These are phyloP conservation scores for Fusarium mexicanum DNA, from an alignment of 2,329 filamentous ascomycete species.

Conservation along the genomic window DNA sequence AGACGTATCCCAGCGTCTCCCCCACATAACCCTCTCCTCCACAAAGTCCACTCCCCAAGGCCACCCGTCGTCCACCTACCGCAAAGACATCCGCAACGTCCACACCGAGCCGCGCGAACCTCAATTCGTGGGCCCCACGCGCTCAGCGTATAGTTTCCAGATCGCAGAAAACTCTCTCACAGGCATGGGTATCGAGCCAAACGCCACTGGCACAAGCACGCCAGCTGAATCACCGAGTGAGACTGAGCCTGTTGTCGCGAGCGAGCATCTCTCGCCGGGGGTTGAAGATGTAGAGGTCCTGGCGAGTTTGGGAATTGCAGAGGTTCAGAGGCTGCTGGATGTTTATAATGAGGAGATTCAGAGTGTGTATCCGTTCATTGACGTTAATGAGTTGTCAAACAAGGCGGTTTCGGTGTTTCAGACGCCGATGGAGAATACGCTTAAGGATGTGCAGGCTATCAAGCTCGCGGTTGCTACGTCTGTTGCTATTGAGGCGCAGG, in stretches of 20 bases:
- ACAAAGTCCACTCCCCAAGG: conserved; percentile 4
- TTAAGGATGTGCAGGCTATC: conserved; percentile 4
- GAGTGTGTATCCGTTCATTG: conserved; percentile 3
- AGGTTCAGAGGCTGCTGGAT: neutral
- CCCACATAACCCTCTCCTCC: neutral
- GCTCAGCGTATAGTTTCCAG: conserved; percentile 14
- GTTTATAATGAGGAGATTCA: neutral
- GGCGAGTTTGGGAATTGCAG: neutral
- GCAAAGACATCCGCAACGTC: neutral
- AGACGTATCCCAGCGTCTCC: conserved; percentile 7
- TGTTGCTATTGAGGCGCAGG: conserved; percentile 1
- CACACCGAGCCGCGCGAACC: neutral
- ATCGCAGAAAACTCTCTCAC: conserved; percentile 4
- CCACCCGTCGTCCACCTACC: neutral
- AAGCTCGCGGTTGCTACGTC: conserved; percentile 4
- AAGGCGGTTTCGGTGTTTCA: neutral
- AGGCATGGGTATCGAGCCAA: neutral
- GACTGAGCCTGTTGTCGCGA: neutral
- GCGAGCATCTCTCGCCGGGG: neutral
- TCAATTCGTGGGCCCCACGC: neutral
- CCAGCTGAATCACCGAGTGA: neutral
- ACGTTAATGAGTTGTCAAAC: neutral
- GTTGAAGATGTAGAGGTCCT: neutral
- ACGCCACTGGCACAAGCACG: neutral
- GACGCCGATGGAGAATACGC: neutral